Evolutionary conservation across 129 eudicot species (phyloP).

Genomic region (Centaurea solstitialis): DNA sequence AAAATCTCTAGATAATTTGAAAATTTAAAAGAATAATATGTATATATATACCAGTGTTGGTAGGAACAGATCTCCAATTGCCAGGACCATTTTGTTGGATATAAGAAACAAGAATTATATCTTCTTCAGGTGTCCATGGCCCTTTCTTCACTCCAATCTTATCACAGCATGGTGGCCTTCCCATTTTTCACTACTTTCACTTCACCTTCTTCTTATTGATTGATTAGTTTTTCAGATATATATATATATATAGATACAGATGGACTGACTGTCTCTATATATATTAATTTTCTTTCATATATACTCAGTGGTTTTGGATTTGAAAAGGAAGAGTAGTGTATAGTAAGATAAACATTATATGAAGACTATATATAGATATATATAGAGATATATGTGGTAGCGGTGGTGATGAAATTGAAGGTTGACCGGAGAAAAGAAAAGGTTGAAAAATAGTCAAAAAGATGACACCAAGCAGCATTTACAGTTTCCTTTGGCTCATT

Average conservation of each 20-base stretch:
- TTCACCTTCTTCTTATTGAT: background rate
- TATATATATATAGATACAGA: background rate
- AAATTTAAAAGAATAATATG: too few species aligned
- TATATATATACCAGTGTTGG: conserved; percentile 41
- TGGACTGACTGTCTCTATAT: background rate
- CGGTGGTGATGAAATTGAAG: conserved; percentile 23
- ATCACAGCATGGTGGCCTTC: conserved; percentile 64
- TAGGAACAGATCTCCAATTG: conserved; percentile 56
- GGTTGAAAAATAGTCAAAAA: conserved; percentile 27
- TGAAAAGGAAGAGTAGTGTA: too few species aligned
- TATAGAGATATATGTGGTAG: conserved; percentile 1
- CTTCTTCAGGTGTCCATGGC: conserved; percentile 65
- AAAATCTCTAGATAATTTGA: background rate
- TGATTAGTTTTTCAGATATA: background rate
- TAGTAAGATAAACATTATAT: conserved; percentile 24
- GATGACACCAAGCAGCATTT: conserved; percentile 25
- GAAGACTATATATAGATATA: conserved; percentile 17
- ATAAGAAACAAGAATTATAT: conserved; percentile 43
- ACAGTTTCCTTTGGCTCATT: conserved; percentile 15
- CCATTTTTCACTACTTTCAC: too few species aligned
- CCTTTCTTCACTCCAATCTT: conserved; percentile 56
- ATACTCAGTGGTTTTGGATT: too few species aligned
- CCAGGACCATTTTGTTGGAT: conserved; percentile 64
- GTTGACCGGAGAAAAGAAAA: conserved; percentile 22
- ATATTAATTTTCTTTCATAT: background rate